A percentile compares a stretch with the other conserved stretches of the same genome.
These are phyloP conservation scores for Fistulifera pelliculosa DNA, from an alignment of 108 stramenopile species.

Conservation along the genomic window DNA sequence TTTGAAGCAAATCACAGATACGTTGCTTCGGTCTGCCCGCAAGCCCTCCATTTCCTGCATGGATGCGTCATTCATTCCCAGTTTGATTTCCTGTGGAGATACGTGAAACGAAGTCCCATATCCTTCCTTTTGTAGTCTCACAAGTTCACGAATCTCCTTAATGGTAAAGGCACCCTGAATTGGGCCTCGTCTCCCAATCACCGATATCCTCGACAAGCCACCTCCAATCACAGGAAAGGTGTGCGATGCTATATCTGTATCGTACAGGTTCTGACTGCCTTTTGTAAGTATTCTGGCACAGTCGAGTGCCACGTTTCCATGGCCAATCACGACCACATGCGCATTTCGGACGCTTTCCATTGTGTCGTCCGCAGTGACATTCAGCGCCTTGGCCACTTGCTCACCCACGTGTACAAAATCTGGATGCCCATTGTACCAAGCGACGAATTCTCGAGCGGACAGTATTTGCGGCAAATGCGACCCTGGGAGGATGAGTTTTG, in stretches of 20 bases:
- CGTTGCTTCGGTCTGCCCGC: conserved; percentile 49
- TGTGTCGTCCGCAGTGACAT: background rate
- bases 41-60: conserved; percentile 45
- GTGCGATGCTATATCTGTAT: conserved; percentile 77
- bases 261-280: conserved; percentile 50
- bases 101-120: conserved; percentile 47
- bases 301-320: conserved; percentile 97
- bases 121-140: conserved; percentile 61
- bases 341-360: conserved; percentile 12
- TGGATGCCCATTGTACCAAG: conserved; percentile 89
- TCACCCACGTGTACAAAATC: conserved; percentile 26
- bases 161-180: conserved; percentile 97
- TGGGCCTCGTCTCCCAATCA: conserved; percentile 93
- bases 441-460: conserved; percentile 88
- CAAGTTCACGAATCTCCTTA: conserved; percentile 95
- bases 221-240: conserved; percentile 38
- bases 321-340: conserved; percentile 83
- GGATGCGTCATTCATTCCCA: conserved; percentile 67
- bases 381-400: conserved; percentile 8
- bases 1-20: conserved; percentile 57
- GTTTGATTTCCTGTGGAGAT: conserved; percentile 65
- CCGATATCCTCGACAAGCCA: conserved; percentile 39
- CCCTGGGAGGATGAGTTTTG: conserved; percentile 43
- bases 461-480: conserved; percentile 56
- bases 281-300: conserved; percentile 90